These are phyloP conservation scores for Gossypium longicalyx DNA, from an alignment of 345 rosid species.

Conservation along the genomic window DNA sequence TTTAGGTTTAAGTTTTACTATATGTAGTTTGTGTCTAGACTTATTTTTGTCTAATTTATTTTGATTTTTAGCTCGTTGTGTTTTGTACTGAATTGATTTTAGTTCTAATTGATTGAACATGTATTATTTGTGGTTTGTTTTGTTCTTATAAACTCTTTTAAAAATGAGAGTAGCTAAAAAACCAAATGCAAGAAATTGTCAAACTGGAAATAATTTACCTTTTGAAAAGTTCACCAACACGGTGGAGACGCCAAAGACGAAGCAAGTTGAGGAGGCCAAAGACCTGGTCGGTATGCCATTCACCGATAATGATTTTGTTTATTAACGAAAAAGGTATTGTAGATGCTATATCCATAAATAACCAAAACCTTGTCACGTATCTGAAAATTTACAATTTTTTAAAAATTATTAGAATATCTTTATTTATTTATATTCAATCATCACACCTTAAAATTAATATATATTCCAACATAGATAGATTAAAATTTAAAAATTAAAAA, in stretches of 20 bases:
- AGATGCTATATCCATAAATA: conserved; percentile 85
- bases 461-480: not conserved
- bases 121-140: no score
- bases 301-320: conserved; percentile 43
- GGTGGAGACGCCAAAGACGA: conserved; percentile 88
- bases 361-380: conserved; percentile 53
- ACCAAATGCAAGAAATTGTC: not conserved
- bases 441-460: not conserved
- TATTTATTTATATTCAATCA: no score
- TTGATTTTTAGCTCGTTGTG: no score
- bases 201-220: conserved; percentile 36
- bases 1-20: no score
- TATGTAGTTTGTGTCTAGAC: no score
- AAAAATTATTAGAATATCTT: not conserved
- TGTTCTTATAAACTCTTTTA: no score
- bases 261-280: conserved; percentile 78
- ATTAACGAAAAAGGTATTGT: conserved; percentile 64
- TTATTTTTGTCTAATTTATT: no score
- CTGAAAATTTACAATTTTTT: conserved; percentile 19
- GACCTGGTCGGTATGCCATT: conserved; percentile 29
- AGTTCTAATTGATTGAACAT: no score
- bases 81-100: no score
- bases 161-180: not conserved
- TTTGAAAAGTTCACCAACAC: conserved; percentile 65
- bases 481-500: not conserved